These are phyloP conservation scores for Ceratobasidium sp. DNA, from an alignment of 1,284 basidiomycete genomes.

Conservation along the genomic window DNA sequence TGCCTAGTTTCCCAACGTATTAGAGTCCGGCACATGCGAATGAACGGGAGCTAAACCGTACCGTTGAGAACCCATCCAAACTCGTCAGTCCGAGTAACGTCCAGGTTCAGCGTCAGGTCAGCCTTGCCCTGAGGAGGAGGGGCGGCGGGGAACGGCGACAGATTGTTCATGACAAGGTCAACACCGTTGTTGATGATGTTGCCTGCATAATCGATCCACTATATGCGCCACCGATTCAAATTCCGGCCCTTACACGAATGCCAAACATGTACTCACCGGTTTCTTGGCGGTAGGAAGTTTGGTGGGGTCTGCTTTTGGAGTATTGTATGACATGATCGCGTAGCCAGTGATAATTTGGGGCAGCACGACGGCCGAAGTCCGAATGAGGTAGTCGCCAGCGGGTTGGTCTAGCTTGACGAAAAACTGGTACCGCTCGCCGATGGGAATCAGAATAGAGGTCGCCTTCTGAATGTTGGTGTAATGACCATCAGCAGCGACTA, in stretches of 20 bases:
- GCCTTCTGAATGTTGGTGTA: conserved; percentile 40
- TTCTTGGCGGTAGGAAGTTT: conserved; percentile 27
- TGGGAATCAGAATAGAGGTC: conserved; percentile 30
- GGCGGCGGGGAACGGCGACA: conserved; percentile 28
- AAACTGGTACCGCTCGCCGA: conserved; percentile 42
- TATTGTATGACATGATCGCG: conserved; percentile 40
- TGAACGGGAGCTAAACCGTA: background rate
- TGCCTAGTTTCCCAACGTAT: background rate
- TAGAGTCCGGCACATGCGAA: background rate
- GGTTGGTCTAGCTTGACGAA: conserved; percentile 45
- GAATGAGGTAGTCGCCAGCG: conserved; percentile 44
- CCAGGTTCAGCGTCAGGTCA: conserved; percentile 22
- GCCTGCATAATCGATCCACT: conserved; percentile 42
- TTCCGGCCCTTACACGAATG: background rate
- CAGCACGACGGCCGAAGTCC: conserved; percentile 22
- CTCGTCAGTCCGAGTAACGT: conserved; percentile 22
- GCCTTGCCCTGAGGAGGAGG: conserved; percentile 35
- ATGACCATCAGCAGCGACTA: conserved; percentile 43
- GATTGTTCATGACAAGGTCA: conserved; percentile 15
- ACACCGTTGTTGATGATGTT: conserved; percentile 37
- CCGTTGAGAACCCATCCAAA: conserved; percentile 36
- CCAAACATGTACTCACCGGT: background rate
- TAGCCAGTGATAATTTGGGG: conserved; percentile 45
- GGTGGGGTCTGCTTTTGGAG: conserved; percentile 14
- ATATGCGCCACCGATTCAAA: background rate